Conservation (phyloP, 1,139 yeast species). For the Geotrichum reessii region DNA sequence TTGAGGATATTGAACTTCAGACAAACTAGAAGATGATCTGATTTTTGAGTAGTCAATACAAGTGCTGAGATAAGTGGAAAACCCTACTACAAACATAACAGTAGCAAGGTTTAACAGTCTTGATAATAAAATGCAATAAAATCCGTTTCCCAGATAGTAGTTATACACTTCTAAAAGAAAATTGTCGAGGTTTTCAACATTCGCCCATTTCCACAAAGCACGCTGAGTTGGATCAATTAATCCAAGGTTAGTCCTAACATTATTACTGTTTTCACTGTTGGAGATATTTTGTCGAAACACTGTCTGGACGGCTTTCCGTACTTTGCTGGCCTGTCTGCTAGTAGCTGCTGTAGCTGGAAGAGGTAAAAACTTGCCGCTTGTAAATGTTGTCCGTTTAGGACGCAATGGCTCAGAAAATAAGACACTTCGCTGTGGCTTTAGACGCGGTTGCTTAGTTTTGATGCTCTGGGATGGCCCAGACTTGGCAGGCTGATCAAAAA, state of each 20-base stretch:
- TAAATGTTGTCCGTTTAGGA: background rate
- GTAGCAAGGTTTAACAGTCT: conserved; percentile 62
- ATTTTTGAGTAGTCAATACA: conserved; percentile 67
- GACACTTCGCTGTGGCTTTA: background rate
- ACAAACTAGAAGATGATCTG: conserved; percentile 36
- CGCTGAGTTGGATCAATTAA: conserved; percentile 57
- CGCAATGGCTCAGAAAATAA: background rate
- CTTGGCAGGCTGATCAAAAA: conserved; percentile 10
- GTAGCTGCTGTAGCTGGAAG: background rate
- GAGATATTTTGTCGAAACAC: conserved; percentile 6
- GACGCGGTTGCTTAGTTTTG: conserved; percentile 1
- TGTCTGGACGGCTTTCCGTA: conserved; percentile 5
- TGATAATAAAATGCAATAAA: conserved; percentile 63
- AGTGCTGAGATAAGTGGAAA: conserved; percentile 73
- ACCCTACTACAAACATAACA: conserved; percentile 66
- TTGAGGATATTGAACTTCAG: conserved; percentile 52
- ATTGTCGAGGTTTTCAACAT: conserved; percentile 81
- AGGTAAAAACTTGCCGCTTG: background rate
- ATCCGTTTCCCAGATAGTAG: conserved; percentile 82
- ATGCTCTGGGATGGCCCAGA: background rate
- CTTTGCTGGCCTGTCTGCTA: conserved; percentile 1
- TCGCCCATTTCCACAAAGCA: conserved; percentile 95
- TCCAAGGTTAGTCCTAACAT: conserved; percentile 6
- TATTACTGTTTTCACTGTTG: conserved; percentile 2
- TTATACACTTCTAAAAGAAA: conserved; percentile 77